These are phyloP conservation scores for Alternaria sp. DNA, from an alignment of 2,329 filamentous ascomycete genomes.

Conservation along the genomic window DNA sequence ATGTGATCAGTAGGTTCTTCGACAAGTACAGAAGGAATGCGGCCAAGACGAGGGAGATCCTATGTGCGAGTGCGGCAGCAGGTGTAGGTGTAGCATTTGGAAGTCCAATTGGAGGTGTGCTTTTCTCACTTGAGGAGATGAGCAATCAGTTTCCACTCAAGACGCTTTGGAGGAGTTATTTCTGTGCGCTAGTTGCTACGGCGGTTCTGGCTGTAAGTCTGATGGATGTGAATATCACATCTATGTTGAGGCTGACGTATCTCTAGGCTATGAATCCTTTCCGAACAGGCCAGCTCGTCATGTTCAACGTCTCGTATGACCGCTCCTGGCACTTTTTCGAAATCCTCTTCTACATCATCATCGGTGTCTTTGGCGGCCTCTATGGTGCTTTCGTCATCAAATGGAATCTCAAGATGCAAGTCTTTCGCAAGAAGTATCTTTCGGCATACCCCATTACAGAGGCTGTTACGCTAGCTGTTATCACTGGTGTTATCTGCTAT, in stretches of 20 bases:
- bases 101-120: constrained; percentile 93
- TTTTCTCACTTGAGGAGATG: constrained; percentile 99
- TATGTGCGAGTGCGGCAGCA: constrained; percentile 93
- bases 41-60: constrained; percentile 91
- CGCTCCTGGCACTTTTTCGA: constrained; percentile 99
- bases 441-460: constrained; percentile 85
- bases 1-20: constrained; percentile 93
- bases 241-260: neutral
- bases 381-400: constrained; percentile 98
- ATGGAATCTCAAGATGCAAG: constrained; percentile 90
- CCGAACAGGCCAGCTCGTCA: constrained; percentile 94
- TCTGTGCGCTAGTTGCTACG: constrained; percentile 94
- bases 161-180: constrained; percentile 97
- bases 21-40: constrained; percentile 91
- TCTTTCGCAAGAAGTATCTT: constrained; percentile 94
- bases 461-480: constrained; percentile 80
- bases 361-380: constrained; percentile 91
- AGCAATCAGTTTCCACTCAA: constrained; percentile 95
- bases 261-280: constrained; percentile 91
- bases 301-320: constrained; percentile 98
- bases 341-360: constrained; percentile 86
- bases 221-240: no score
- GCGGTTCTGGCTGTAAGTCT: constrained; percentile 77
- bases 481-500: constrained; percentile 93
- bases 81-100: constrained; percentile 97